A percentile compares a stretch with the other conserved stretches of the same genome.
phyloP scores from a whole-genome alignment of 2,329 filamentous ascomycete species.

The Colletotrichum sp. region DNA sequence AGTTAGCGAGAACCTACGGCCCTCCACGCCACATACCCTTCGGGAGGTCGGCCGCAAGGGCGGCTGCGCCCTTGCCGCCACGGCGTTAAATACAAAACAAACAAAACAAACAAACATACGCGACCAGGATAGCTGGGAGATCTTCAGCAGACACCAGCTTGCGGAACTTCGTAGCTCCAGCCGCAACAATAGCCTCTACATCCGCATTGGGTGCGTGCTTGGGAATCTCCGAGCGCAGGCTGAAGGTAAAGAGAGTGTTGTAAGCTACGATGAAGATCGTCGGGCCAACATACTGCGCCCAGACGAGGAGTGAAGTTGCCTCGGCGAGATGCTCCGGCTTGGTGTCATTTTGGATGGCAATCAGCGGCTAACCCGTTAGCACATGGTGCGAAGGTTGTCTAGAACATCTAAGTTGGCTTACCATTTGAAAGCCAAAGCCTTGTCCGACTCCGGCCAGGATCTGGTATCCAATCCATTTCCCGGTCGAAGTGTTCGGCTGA shows the following conservation, averaged over 20 bases:
- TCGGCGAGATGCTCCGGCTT: background rate
- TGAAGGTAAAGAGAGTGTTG: background rate
- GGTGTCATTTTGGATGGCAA: background rate
- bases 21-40: too few species aligned
- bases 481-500: slow-evolving; percentile 26
- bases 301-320: background rate
- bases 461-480: slow-evolving; percentile 37
- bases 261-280: background rate
- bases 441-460: slow-evolving; percentile 50
- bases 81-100: too few species aligned
- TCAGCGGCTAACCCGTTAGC: background rate
- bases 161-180: background rate
- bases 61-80: too few species aligned
- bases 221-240: background rate
- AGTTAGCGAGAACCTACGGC: too few species aligned
- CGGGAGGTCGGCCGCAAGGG: too few species aligned
- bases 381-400: background rate
- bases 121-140: background rate
- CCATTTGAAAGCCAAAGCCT: slow-evolving; percentile 48
- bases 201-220: background rate
- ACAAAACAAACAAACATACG: too few species aligned
- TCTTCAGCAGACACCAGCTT: background rate
- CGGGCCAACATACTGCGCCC: background rate
- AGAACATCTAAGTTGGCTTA: accelerated
- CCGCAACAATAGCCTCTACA: background rate